Conservation (phyloP, 2,329 filamentous ascomycete genomes). For the Bertia moriformis region DNA sequence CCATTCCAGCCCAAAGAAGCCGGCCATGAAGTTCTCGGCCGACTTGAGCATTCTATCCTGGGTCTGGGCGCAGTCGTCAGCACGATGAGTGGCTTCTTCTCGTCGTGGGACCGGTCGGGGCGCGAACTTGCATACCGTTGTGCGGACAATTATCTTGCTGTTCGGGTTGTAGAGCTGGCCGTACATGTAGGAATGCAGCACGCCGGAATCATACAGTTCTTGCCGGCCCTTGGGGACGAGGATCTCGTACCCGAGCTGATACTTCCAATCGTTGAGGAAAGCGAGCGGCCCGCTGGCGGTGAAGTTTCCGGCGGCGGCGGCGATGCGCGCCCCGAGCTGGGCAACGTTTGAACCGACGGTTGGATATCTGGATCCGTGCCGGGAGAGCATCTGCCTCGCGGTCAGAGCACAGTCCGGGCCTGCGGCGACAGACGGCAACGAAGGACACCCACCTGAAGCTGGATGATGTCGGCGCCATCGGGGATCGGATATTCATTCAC, state of each 20-base stretch:
- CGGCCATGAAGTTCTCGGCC: slow-evolving; percentile 65
- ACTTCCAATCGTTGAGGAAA: slow-evolving; percentile 58
- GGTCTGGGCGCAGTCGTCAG: slow-evolving; percentile 20
- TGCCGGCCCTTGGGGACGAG: slow-evolving; percentile 59
- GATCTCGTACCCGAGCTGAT: slow-evolving; percentile 56
- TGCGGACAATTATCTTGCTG: slow-evolving; percentile 59
- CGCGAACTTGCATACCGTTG: too few relatives aligned
- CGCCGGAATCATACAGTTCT: slow-evolving; percentile 58
- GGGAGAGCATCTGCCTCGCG: slow-evolving; percentile 53
- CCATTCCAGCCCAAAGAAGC: slow-evolving; percentile 66
- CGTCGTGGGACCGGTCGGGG: too few relatives aligned
- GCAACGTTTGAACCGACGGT: slow-evolving; percentile 41
- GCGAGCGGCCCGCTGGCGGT: slow-evolving; percentile 41
- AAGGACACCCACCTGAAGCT: slow-evolving; percentile 33
- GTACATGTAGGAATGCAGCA: slow-evolving; percentile 61
- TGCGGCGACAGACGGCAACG: neutral
- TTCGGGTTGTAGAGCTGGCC: slow-evolving; percentile 56
- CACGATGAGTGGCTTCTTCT: neutral
- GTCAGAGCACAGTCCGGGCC: neutral
- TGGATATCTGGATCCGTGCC: slow-evolving; percentile 63
- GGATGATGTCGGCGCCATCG: slow-evolving; percentile 49
- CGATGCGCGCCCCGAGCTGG: slow-evolving; percentile 39
- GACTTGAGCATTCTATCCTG: slow-evolving; percentile 66
- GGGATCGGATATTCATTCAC: slow-evolving; percentile 59
- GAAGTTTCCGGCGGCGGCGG: slow-evolving; percentile 27